A percentile compares a stretch with the other conserved stretches of the same genome.
Conservation (phyloP, 108 stramenopile genomes). For the Skeletonema marinoi region DNA sequence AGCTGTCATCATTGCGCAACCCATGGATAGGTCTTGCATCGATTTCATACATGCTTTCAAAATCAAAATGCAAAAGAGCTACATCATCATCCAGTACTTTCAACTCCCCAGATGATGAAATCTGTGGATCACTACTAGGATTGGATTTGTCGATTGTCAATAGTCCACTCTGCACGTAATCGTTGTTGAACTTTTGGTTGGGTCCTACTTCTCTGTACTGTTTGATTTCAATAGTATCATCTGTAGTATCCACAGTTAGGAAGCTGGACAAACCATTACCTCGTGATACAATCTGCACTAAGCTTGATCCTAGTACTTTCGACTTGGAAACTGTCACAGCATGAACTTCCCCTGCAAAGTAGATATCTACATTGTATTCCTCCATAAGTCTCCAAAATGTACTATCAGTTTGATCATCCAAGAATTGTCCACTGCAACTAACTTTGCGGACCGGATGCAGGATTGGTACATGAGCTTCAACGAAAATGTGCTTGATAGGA, state of each 20-base stretch:
- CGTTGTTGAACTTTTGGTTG: background rate
- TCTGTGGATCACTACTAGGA: background rate
- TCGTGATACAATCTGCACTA: constrained; percentile 1
- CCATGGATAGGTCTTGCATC: background rate
- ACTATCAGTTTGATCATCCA: constrained; percentile 1
- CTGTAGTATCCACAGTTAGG: background rate
- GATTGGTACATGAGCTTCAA: constrained; percentile 5
- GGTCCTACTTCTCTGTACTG: background rate
- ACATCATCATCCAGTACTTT: background rate
- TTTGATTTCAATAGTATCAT: background rate
- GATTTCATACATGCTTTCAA: background rate
- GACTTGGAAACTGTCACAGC: background rate
- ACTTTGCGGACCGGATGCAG: constrained; percentile 6
- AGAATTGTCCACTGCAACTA: background rate
- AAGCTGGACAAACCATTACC: background rate
- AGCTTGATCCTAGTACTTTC: background rate
- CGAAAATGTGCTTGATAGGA: constrained; percentile 7
- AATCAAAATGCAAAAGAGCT: background rate
- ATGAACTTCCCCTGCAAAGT: constrained; percentile 15
- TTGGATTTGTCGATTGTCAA: background rate
- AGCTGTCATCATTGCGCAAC: background rate
- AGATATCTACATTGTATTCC: background rate
- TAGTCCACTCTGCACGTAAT: background rate
- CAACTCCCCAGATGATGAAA: background rate
- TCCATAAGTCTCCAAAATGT: constrained; percentile 5